A percentile compares a stretch with the other conserved stretches of the same genome.
These are phyloP conservation scores for Monilinia vaccinii-corymbosi DNA, from an alignment of 2,329 filamentous ascomycete species.

Conservation along the genomic window DNA sequence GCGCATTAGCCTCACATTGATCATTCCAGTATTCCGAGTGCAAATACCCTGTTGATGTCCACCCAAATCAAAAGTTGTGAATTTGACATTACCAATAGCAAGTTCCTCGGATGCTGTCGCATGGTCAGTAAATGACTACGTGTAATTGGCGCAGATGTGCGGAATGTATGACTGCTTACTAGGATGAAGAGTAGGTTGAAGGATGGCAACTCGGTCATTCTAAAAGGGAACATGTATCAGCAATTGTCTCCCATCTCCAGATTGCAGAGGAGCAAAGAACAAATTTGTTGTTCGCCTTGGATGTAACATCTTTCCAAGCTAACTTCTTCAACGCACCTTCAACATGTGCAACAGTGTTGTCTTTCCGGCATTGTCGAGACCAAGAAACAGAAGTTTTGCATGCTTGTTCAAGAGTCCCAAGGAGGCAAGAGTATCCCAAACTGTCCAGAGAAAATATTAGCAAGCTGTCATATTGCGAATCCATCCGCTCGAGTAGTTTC, in stretches of 20 bases:
- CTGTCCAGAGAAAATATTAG: conserved; percentile 38
- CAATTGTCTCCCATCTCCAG: conserved; percentile 3
- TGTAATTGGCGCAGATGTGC: conserved; percentile 8
- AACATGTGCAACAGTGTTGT: conserved; percentile 91
- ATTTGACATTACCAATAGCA: conserved; percentile 84
- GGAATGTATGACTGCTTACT: conserved; percentile 43
- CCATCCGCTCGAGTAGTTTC: conserved; percentile 6
- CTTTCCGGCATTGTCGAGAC: conserved; percentile 91
- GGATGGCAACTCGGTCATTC: conserved; percentile 88
- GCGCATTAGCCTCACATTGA: conserved; percentile 13
- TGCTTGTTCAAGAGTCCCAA: conserved; percentile 91
- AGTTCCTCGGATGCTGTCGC: conserved; percentile 74
- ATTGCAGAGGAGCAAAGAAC: neutral
- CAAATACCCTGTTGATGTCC: conserved; percentile 79
- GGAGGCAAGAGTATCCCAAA: conserved; percentile 83
- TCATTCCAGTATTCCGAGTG: neutral
- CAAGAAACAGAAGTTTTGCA: conserved; percentile 88
- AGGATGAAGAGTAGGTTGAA: conserved; percentile 84
- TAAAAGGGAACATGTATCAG: conserved; percentile 30
- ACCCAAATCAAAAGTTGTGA: conserved; percentile 89
- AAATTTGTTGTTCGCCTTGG: conserved; percentile 1
- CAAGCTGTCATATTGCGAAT: conserved; percentile 12
- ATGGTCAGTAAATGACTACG: conserved; percentile 21
- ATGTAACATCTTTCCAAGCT: neutral
- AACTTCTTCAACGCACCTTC: conserved; percentile 54